Evolutionary conservation across 2,329 filamentous ascomycete genomes (phyloP), one percentile per base, ranked within the genome.

Genomic region (Penicillium janthinellum): DNA sequence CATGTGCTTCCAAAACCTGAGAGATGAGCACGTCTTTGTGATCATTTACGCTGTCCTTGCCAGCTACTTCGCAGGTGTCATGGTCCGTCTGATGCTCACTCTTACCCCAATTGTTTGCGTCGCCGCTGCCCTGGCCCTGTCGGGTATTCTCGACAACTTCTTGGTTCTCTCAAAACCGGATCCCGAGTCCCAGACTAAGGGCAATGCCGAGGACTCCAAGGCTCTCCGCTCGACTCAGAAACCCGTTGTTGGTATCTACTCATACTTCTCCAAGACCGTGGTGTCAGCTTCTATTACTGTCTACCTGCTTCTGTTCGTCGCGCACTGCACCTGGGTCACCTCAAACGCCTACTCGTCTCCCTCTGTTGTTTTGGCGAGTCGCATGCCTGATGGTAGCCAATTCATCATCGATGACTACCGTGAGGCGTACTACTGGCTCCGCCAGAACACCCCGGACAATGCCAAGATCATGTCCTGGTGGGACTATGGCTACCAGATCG

Each of bases 381-480:
- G 88, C 67, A 84, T 96, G 80, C 92, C 94, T 1, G 95, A 99
- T 73, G 95, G 96, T 63, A 95, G 89, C 75, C 94, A 98, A 75
- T 93, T 96, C 79, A 99, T 99, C 75, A 99, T 99, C 71, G 95
- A 99, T 73, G 95, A 99, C 77, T 99, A 99, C 81, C 90, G 95
- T 73, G 95, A 99, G 84, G 95, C 95, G 1, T 99, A 99, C 81
- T 96, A 99, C 81, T 99, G 95, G 95, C 88, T 99, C 52, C 90
- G 95, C 64, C 95, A 99, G 79, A 99, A 99, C 82, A 99, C 96
- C 10, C 85, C 89, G 61, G 86, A 94, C 67, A 91, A 97, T 70
- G 93, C 96, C 73, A 99, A 98, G 85, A 90, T 99, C 75, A 98
- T 98, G 94, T 95, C 93, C 1, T 99, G 95, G 95, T 99, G 95